Evolutionary conservation across 2,329 filamentous ascomycete species (phyloP).

Genomic region (Diaporthe ilicicola): DNA sequence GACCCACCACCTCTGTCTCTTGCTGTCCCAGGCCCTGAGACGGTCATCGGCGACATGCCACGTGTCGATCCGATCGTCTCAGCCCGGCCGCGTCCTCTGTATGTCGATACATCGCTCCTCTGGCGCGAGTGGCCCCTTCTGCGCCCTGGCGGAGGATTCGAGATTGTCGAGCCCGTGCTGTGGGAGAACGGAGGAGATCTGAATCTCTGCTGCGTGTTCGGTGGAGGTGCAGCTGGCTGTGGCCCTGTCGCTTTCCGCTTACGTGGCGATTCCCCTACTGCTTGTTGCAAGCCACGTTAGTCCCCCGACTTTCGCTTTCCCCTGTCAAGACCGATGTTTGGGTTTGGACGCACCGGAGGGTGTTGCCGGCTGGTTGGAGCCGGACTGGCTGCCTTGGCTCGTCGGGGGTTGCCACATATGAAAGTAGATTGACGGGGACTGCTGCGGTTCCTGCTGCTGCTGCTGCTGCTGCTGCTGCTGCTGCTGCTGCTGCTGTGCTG

Average conservation of each 20-base stretch:
- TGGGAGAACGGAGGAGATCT: slow-evolving; percentile 65
- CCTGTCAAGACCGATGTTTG: slow-evolving; percentile 52
- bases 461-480: too few relatives aligned
- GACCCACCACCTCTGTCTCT: slow-evolving; percentile 44
- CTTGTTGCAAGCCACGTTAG: slow-evolving; percentile 56
- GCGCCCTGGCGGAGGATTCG: slow-evolving; percentile 62
- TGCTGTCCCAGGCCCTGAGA: slow-evolving; percentile 42
- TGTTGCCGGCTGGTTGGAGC: slow-evolving; percentile 73
- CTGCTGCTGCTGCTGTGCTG: slow-evolving; percentile 68
- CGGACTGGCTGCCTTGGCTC: slow-evolving; percentile 63
- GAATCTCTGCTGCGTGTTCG: slow-evolving; percentile 54
- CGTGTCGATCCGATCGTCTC: slow-evolving; percentile 46
- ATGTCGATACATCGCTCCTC: slow-evolving; percentile 65
- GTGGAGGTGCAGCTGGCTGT: slow-evolving; percentile 56
- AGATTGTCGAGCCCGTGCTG: slow-evolving; percentile 53
- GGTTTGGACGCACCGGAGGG: slow-evolving; percentile 76
- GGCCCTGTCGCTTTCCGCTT: slow-evolving; percentile 80
- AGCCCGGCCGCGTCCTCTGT: slow-evolving; percentile 46
- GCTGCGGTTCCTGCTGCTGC: slow-evolving; percentile 64
- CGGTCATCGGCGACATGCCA: slow-evolving; percentile 47
- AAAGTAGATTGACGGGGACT: slow-evolving; percentile 84
- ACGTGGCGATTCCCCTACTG: slow-evolving; percentile 79
- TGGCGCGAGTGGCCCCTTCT: slow-evolving; percentile 70
- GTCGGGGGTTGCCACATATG: slow-evolving; percentile 91
- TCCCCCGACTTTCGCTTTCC: slow-evolving; percentile 43